Percentiles rank a stretch among this genome's conserved stretches.
Evolutionary conservation across 1,284 basidiomycete species (phyloP).

Genomic region (Marasmius tenuissimus): DNA sequence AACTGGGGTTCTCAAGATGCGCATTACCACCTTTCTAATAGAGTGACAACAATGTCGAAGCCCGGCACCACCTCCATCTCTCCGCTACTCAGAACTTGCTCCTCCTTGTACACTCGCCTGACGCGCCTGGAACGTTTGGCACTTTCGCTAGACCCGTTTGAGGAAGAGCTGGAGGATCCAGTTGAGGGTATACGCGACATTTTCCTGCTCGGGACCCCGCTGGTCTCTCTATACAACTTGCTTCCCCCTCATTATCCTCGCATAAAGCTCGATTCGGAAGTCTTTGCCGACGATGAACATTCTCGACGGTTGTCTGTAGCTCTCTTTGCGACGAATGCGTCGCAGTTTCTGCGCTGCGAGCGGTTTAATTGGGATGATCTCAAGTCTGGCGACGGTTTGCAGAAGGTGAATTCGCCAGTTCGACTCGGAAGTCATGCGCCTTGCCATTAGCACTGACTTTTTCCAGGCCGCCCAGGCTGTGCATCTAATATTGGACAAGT

Average conservation of each 20-base stretch:
- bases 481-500: conserved; percentile 3
- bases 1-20: too few relatives aligned
- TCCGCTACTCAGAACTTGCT: too few relatives aligned
- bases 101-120: too few relatives aligned
- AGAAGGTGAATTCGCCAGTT: conserved; percentile 7
- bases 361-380: not conserved
- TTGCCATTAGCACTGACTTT: not conserved
- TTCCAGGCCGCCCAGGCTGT: conserved; percentile 10
- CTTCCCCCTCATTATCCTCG: conserved; percentile 7
- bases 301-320: conserved; percentile 10
- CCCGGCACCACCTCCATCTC: too few relatives aligned
- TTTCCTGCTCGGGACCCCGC: conserved; percentile 6
- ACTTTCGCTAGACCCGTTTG: too few relatives aligned
- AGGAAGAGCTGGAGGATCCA: conserved; percentile 8
- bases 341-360: conserved; percentile 2
- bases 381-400: not conserved
- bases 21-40: too few relatives aligned
- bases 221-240: conserved; percentile 13
- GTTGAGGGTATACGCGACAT: conserved; percentile 5
- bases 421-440: not conserved
- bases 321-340: conserved; percentile 6
- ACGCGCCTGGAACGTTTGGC: too few relatives aligned
- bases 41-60: too few relatives aligned
- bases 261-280: conserved; percentile 7
- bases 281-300: not conserved